Conservation (phyloP, 1,284 basidiomycete species). For the Melampsora americana region DNA sequence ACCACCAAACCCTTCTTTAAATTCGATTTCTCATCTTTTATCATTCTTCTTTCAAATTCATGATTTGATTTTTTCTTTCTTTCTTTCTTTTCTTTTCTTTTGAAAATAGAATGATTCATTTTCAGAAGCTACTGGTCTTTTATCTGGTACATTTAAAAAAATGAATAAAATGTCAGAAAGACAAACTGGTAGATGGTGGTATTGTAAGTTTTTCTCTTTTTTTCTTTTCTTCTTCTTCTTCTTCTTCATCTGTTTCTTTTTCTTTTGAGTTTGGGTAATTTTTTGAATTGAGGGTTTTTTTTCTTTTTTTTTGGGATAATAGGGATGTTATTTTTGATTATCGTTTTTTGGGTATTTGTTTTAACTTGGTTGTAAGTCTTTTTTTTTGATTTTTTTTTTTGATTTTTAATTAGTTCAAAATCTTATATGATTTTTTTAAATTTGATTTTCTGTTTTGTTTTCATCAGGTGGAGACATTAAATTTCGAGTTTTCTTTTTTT, state of each 20-base stretch:
- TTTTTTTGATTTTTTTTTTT: neutral
- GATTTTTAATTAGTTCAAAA: neutral
- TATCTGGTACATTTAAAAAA: slow-evolving; percentile 83
- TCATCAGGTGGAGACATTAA: slow-evolving; percentile 1
- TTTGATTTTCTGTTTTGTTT: neutral
- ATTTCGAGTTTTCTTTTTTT: slow-evolving; percentile 1
- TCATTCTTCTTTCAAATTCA: too few relatives aligned
- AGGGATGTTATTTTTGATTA: slow-evolving; percentile 37
- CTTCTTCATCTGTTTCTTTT: neutral
- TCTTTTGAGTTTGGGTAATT: too few relatives aligned
- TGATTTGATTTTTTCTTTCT: neutral
- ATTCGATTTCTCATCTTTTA: neutral
- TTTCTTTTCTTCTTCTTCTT: too few relatives aligned
- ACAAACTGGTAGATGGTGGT: slow-evolving; percentile 91
- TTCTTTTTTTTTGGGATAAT: neutral
- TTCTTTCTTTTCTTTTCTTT: neutral
- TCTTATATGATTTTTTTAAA: neutral
- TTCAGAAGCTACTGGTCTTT: slow-evolving; percentile 78
- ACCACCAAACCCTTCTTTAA: too few relatives aligned
- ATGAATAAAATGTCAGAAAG: slow-evolving; percentile 94
- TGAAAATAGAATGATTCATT: slow-evolving; percentile 96
- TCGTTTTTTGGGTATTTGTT: slow-evolving; percentile 40
- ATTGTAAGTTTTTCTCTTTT: too few relatives aligned
- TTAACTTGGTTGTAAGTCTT: slow-evolving; percentile 35
- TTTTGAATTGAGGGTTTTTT: neutral